Base-by-base conservation (phyloP, 2,329 filamentous ascomycete genomes). In the Xylaria sp. region DNA sequence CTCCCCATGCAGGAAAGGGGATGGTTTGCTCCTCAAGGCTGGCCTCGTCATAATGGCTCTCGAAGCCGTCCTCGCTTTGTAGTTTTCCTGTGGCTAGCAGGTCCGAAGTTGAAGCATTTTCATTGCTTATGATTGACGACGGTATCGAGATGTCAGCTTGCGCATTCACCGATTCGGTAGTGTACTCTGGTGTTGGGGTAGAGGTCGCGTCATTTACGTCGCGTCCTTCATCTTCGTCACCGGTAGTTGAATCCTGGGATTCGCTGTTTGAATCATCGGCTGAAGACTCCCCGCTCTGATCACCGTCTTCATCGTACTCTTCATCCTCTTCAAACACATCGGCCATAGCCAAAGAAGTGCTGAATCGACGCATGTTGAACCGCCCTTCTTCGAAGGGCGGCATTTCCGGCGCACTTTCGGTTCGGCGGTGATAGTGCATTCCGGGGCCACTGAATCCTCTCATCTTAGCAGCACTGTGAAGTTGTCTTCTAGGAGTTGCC, bases 281-380 rank as follows among this genome's bases (percentile, higher is more conserved):
- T 55, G 58, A 58, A 37, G 66, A 69, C 50, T 70, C 69, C 16
- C 65, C 63, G 19, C 64, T 68, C 8, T 65, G 58, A 10, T 85
- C 80, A 2, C 85, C 80, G 2, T 78, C 77, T 2, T 78, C 77
- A 1, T 79, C 78, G 3, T 83, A 81, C 67, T 90, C 87, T 64
- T 92, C 90, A 34, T 92, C 90, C 67, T 93, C 90, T 70, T 94
- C 90, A 64, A 93, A 94, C 0, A 94, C 90, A 70, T 93, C 90
- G 0, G 87, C 89, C 89, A 94, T 92, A 0, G 87, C 87, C 0
- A 87, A 86, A 65, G 83, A 84, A 71, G 85, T 88, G 46, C 81
- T 82, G 55, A 86, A 86, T 13, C 84, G 80, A 59, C 83, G 81
- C 56, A 87, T 82, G 34, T 79, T 79, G n/a, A 82, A 77, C 23